Base-by-base conservation (phyloP, 148 eudicot species). In the Camellia sinensis region DNA sequence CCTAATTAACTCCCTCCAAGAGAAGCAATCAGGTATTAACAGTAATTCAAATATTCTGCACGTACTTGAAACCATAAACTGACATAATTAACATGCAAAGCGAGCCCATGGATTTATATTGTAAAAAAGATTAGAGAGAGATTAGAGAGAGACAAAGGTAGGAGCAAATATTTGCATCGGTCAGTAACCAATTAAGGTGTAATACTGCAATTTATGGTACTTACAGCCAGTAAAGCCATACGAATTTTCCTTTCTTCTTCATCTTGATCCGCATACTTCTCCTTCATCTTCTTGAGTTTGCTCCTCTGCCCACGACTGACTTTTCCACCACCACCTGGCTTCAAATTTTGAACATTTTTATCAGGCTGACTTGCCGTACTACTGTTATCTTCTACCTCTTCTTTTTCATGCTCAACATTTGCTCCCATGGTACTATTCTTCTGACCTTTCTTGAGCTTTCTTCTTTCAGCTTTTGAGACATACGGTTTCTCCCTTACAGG, bases 181-280 rank as follows among this genome's bases (percentile, higher is more conserved):
- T 46, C 54, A 80, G n/a, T 21, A 1, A 84, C 15, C 73, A 71
- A 64, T 65, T 57, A 66, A 78, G 63, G 29, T 44, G 69, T 29
- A 59, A 69, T 21, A 18, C 4, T 60, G 54, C 6, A 78, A 77
- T 56, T 62, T 54, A 80, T 15, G 67, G 52, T 41, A 93, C 97
- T 96, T 73, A 93, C 99, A 62, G 92, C 99, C 76, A 96, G 91
- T 82, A 96, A 88, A 84, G 97, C 91, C 98, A 96, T 93, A 21
- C 99, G 96, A 69, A 96, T 89, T 53, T 81, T 89, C 81, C 98
- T 88, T 88, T 96, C 98, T 78, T 93, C 97, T 85, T 96, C 99
- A 83, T 96, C 99, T 82, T 96, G 99, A 68, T 96, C 92, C 0
- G 98, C 95, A 87, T 96, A 96, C 84, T 96, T 96, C 82, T 95